Evolutionary conservation across 2,329 filamentous ascomycete genomes (phyloP).

Genomic region (Nemania diffusa): DNA sequence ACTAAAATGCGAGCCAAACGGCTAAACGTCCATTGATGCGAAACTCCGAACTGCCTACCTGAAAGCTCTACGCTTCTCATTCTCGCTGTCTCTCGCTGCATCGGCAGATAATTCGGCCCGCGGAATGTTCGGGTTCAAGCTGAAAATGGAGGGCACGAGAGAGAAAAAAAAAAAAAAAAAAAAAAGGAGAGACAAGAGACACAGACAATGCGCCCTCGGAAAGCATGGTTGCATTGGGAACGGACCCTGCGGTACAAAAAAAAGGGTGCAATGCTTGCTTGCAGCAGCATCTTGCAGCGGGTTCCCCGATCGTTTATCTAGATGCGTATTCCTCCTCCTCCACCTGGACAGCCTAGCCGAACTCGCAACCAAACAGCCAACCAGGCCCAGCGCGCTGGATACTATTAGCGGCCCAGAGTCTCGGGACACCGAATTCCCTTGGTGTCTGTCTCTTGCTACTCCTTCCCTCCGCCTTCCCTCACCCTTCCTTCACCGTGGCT

Average conservation of each 20-base stretch:
- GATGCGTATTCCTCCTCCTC: conserved; percentile 13
- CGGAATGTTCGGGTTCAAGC: neutral
- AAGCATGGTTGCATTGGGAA: conserved; percentile 10
- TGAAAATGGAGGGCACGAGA: neutral
- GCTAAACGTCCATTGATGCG: conserved; percentile 16
- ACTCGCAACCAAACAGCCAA: conserved; percentile 13
- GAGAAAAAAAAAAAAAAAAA: neutral
- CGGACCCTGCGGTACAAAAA: neutral
- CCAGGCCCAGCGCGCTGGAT: conserved; percentile 18
- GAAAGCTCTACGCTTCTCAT: neutral
- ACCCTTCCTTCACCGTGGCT: conserved; percentile 6
- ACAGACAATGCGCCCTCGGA: neutral
- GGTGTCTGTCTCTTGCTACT: neutral
- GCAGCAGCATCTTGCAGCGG: conserved; percentile 34
- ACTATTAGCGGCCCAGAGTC: conserved; percentile 27
- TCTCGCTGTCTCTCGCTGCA: neutral
- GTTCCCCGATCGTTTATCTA: conserved; percentile 26
- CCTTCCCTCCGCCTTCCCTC: neutral
- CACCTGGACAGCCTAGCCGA: neutral
- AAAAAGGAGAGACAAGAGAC: neutral
- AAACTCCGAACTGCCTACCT: conserved; percentile 1
- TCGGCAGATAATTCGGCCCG: conserved; percentile 7
- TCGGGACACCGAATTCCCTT: conserved; percentile 24
- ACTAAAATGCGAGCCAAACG: conserved; percentile 20
- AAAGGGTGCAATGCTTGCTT: conserved; percentile 4